Percentiles rank a stretch among this genome's conserved stretches.
Conservation (phyloP, 495 filamentous ascomycete species). For the Apodospora peruviana region DNA sequence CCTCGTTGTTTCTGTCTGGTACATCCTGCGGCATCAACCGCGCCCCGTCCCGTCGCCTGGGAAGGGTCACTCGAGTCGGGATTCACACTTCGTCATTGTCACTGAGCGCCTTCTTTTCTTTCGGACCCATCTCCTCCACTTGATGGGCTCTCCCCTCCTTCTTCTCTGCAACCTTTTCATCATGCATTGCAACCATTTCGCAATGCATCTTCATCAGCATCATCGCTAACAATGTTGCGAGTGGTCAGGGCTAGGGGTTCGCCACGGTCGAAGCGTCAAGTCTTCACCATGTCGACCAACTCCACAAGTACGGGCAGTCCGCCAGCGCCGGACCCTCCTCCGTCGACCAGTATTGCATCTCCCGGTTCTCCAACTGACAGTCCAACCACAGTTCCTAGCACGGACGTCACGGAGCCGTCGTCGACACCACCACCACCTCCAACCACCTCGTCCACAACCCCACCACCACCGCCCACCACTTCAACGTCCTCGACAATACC, state of each 20-base stretch:
- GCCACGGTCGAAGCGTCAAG: constrained; percentile 28
- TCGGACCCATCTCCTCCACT: no score
- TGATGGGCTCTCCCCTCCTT: no score
- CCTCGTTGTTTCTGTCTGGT: constrained; percentile 1
- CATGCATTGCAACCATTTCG: constrained; percentile 24
- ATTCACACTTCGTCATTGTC: no score
- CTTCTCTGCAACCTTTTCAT: constrained; percentile 12
- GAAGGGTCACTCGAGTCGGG: neutral
- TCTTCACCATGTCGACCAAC: constrained; percentile 43
- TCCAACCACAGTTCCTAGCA: constrained; percentile 11
- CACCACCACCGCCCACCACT: constrained; percentile 1
- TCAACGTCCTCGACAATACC: constrained; percentile 1
- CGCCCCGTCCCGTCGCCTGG: neutral
- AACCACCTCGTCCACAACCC: neutral
- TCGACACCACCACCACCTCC: constrained; percentile 4
- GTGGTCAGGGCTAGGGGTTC: constrained; percentile 22
- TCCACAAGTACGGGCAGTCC: constrained; percentile 29
- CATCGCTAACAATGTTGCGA: constrained; percentile 37
- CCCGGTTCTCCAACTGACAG: constrained; percentile 16
- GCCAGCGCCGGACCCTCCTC: constrained; percentile 18
- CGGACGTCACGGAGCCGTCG: neutral
- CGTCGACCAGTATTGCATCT: constrained; percentile 25
- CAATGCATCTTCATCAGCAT: constrained; percentile 3
- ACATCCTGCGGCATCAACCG: neutral
- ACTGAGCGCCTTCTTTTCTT: no score